Percentiles rank a stretch among this genome's conserved stretches.
Evolutionary conservation across 257 asterid species (phyloP).

Genomic region (Solanum gracilifrons): DNA sequence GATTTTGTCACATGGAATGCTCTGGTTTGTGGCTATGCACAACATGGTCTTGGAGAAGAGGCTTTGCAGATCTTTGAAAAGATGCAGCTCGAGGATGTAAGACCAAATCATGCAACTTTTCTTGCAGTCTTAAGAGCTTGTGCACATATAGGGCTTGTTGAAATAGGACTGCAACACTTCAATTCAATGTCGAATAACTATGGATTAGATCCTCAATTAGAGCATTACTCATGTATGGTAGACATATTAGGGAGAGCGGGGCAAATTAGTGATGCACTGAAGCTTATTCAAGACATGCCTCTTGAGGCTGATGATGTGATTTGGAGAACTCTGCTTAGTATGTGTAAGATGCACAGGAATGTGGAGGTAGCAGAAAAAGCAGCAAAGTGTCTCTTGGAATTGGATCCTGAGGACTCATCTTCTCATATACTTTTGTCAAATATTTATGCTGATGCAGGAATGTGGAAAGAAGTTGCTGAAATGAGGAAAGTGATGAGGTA

Average conservation of each 20-base stretch:
- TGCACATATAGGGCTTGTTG: conserved; percentile 66
- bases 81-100: conserved; percentile 43
- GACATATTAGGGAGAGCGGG: conserved; percentile 70
- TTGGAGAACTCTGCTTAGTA: conserved; percentile 84
- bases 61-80: conserved; percentile 47
- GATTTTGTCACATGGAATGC: conserved; percentile 91
- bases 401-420: conserved; percentile 75
- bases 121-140: conserved; percentile 91
- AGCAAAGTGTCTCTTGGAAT: conserved; percentile 40
- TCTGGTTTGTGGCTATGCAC: conserved; percentile 69
- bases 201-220: conserved; percentile 60
- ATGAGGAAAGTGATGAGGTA: conserved; percentile 63
- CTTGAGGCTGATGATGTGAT: conserved; percentile 67
- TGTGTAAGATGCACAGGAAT: conserved; percentile 63
- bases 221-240: conserved; percentile 87
- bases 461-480: conserved; percentile 70
- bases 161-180: conserved; percentile 53
- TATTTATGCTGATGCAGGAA: conserved; percentile 71
- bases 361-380: conserved; percentile 84
- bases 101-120: conserved; percentile 77
- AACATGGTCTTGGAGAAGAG: conserved; percentile 64
- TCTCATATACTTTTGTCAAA: conserved; percentile 66
- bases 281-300: conserved; percentile 74
- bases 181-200: conserved; percentile 38
- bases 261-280: conserved; percentile 44